Percentiles rank a stretch among this genome's conserved stretches.
phyloP scores from a whole-genome alignment of 495 filamentous ascomycete species.

The Penicillium goetzii region DNA sequence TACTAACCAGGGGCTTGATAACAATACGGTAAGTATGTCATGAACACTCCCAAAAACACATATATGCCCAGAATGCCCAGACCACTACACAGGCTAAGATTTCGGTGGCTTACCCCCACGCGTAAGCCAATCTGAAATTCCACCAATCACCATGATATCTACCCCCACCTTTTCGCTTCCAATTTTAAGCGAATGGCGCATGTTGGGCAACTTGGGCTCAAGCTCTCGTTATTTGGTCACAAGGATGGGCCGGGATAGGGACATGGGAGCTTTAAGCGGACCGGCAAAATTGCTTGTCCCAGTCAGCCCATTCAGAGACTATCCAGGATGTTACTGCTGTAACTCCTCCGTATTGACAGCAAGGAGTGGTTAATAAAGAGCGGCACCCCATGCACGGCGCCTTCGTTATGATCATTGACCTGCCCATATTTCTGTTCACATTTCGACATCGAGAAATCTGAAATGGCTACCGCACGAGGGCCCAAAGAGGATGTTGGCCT shows the following conservation, averaged over 20 bases:
- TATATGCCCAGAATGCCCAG: no score
- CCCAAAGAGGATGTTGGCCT: background rate
- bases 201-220: background rate
- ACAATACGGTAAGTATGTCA: no score
- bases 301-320: background rate
- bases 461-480: background rate
- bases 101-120: background rate
- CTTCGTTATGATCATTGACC: background rate
- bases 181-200: background rate
- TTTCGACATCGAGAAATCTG: background rate
- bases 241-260: background rate
- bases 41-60: no score
- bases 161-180: background rate
- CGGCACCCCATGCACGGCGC: background rate
- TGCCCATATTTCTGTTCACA: background rate
- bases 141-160: background rate
- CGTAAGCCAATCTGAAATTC: background rate
- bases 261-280: background rate
- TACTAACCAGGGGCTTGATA: no score
- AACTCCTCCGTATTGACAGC: no score
- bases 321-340: background rate
- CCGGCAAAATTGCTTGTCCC: background rate
- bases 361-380: background rate
- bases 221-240: background rate
- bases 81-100: background rate